These are phyloP conservation scores for Mucor lusitanicus DNA, from an alignment of 371 early-diverging fungal species.

Conservation along the genomic window DNA sequence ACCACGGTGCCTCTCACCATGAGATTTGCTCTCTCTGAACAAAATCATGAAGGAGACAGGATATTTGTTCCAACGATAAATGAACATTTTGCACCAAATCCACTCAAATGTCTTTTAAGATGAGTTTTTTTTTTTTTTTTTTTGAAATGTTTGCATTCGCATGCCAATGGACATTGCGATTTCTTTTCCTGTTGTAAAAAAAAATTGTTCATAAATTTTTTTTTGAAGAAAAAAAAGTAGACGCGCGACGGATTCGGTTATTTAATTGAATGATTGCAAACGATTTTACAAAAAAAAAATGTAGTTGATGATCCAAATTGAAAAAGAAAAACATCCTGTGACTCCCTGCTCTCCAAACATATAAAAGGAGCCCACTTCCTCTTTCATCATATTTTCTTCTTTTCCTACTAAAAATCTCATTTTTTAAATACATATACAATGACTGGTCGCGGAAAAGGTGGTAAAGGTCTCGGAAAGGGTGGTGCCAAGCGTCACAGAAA, in stretches of 20 bases:
- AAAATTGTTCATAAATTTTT: not conserved
- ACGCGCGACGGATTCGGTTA: conserved; percentile 2
- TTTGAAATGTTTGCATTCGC: no score
- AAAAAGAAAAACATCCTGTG: conserved; percentile 21
- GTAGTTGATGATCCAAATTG: conserved; percentile 3
- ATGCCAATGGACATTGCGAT: not conserved
- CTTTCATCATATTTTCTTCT: conserved; percentile 9
- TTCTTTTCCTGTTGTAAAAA: not conserved
- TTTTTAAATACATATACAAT: conserved; percentile 45
- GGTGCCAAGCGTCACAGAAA: conserved; percentile 99
- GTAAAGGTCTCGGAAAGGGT: conserved; percentile 97
- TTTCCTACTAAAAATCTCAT: conserved; percentile 9
- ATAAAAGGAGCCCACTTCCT: conserved; percentile 1
- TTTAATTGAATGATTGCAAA: conserved; percentile 1
- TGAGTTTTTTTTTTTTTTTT: no score
- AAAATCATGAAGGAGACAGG: no score
- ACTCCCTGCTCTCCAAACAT: conserved; percentile 16
- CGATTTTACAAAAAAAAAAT: conserved; percentile 13
- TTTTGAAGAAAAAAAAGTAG: not conserved
- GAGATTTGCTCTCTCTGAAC: no score
- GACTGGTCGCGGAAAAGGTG: conserved; percentile 97
- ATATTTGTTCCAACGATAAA: no score
- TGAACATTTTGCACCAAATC: no score
- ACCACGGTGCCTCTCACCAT: no score
- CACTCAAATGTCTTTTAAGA: no score